Evolutionary conservation across 768 basidiomycete genomes (phyloP), one percentile per base, ranked within the genome.

Genomic region (Leccinellum rugosiceps): DNA sequence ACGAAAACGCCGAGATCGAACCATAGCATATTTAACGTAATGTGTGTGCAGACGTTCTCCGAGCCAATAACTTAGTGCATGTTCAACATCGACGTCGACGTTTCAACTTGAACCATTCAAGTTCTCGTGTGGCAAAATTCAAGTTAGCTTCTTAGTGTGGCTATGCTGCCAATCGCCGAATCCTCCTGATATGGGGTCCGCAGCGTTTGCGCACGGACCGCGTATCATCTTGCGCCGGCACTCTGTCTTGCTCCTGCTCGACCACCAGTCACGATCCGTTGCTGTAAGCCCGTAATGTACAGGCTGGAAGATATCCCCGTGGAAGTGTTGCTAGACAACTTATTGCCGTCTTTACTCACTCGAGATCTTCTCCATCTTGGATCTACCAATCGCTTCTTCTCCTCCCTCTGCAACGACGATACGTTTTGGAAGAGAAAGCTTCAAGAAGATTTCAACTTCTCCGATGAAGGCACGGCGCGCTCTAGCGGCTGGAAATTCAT

Each of bases 401-500:
- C 83, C 47, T 60, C 71, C 13, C 63, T 88, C 25, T 82, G 81
- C 65, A 75, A 80, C 13, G 91, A 94, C 66, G 88, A 92, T 56
- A 85, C 84, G 0, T 79, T 93, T 58, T 95, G 93, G 93, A 86
- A 84, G 67, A 77, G 82, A 28, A 87, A 82, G 58, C 73, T 91
- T 9, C 68, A 78, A 30, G 69, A 72, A 31, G 93, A 94, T 67
- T 94, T 85, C 76, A 91, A 92, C 72, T 94, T 92, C 64, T 80
- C 87, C 8, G 83, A 81, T 4, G 76, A 80, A 41, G 81, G 79
- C 43, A 92, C 88, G 1, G 92, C 92, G 14, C 77, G 93, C 19
- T 83, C 80, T 13, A 83, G 73, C 45, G 92, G 92, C 14, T 95
- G 88, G 85, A 88, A 87, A 71, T 80, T 84, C 63, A 83, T 95